Conservation (phyloP, 768 basidiomycete genomes). For the Macrocybe gigantea region DNA sequence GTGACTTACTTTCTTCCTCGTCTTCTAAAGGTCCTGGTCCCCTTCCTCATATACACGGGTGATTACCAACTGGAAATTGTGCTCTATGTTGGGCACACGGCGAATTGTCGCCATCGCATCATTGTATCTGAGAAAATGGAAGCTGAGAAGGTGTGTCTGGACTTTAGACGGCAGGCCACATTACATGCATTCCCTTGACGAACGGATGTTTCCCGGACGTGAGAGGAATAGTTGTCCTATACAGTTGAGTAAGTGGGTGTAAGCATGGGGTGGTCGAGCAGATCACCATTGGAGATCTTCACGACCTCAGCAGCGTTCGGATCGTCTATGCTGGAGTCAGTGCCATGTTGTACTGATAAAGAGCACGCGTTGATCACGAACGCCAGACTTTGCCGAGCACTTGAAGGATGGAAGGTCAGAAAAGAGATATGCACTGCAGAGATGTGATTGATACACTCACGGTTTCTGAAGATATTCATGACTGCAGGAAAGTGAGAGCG, state of each 20-base stretch:
- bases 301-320: conserved; percentile 93
- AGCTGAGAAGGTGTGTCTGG: neutral
- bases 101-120: conserved; percentile 95
- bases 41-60: conserved; percentile 98
- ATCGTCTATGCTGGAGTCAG: conserved; percentile 59
- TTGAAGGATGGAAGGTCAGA: conserved; percentile 19
- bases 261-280: neutral
- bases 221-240: conserved; percentile 82
- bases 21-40: conserved; percentile 93
- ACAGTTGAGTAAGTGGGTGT: conserved; percentile 1
- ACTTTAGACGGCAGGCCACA: conserved; percentile 19
- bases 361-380: conserved; percentile 36
- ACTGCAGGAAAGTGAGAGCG: conserved; percentile 7
- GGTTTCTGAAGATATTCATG: conserved; percentile 84
- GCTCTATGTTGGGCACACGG: conserved; percentile 68
- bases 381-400: conserved; percentile 95
- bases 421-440: conserved; percentile 3
- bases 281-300: conserved; percentile 73
- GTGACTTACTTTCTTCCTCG: conserved; percentile 74
- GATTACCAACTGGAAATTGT: conserved; percentile 87
- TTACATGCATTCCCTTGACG: conserved; percentile 95
- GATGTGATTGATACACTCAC: conserved; percentile 36
- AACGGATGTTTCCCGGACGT: conserved; percentile 85
- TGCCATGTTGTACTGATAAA: conserved; percentile 8
- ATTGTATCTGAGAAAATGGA: conserved; percentile 60